phyloP scores from a whole-genome alignment of 2,329 filamentous ascomycete species.

The Cercospora citrullina region DNA sequence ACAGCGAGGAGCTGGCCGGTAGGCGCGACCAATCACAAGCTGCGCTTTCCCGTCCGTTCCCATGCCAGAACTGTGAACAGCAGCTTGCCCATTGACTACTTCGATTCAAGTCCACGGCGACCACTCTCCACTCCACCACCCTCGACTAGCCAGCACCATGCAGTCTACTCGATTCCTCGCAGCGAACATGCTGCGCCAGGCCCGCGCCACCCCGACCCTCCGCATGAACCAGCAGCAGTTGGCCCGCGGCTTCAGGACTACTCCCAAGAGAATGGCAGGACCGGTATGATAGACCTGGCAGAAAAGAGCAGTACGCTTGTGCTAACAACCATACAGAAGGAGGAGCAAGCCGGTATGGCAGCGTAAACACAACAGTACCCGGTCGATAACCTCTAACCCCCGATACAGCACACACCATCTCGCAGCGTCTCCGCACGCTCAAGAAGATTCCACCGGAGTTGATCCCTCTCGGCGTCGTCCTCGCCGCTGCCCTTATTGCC shows the following conservation, averaged over 20 bases:
- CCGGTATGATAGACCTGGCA: constrained; percentile 34
- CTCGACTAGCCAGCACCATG: constrained; percentile 34
- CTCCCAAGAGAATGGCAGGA: constrained; percentile 35
- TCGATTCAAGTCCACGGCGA: not conserved
- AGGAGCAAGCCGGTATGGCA: constrained; percentile 61
- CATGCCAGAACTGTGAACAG: constrained; percentile 1
- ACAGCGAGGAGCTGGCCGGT: constrained; percentile 13
- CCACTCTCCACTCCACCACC: constrained; percentile 34
- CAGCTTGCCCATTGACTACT: not conserved
- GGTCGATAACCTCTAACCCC: not conserved
- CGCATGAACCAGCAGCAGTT: constrained; percentile 34
- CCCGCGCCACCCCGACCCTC: constrained; percentile 41
- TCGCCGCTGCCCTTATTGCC: constrained; percentile 71
- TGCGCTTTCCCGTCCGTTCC: not conserved
- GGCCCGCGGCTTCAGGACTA: constrained; percentile 33
- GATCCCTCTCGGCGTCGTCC: constrained; percentile 87
- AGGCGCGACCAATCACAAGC: constrained; percentile 8
- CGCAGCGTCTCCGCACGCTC: constrained; percentile 86
- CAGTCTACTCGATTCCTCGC: constrained; percentile 45
- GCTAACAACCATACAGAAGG: constrained; percentile 53
- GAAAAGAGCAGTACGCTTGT: not conserved
- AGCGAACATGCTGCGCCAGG: constrained; percentile 42
- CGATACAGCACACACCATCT: constrained; percentile 83
- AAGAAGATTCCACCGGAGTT: constrained; percentile 91
- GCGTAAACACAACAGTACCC: not conserved